Evolutionary conservation across 176 grass and related monocot species (phyloP).

Genomic region (Avena eriantha): DNA sequence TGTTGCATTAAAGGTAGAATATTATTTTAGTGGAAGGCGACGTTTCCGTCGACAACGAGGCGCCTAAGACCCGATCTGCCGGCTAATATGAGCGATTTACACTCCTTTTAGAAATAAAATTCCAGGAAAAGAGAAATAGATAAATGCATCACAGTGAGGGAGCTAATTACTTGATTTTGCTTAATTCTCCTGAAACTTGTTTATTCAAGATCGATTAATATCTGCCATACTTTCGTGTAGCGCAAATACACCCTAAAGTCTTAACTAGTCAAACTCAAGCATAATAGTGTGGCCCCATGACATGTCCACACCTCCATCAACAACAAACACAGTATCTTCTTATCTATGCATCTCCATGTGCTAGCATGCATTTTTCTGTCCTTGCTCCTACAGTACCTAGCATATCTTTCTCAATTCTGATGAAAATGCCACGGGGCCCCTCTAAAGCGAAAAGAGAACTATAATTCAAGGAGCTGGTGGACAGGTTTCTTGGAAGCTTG

Average conservation of each 20-base stretch:
- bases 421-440: not conserved
- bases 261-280: not conserved
- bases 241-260: not conserved
- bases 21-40: no score
- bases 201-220: not conserved
- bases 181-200: not conserved
- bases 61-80: no score
- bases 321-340: not conserved
- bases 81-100: not conserved
- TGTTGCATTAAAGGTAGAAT: no score
- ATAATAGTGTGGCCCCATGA: not conserved
- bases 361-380: not conserved
- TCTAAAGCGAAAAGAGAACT: conserved; percentile 15
- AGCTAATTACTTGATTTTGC: not conserved
- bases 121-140: not conserved
- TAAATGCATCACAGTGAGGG: not conserved
- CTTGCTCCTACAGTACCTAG: not conserved
- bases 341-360: not conserved
- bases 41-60: no score
- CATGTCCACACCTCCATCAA: not conserved
- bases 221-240: not conserved
- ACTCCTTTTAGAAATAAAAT: not conserved
- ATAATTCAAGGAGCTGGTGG: not conserved
- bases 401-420: conserved; percentile 1
- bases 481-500: not conserved